Evolutionary conservation across 2,329 filamentous ascomycete species (phyloP), one percentile per base, ranked within the genome.

Genomic region (Ceratocystis papillata): DNA sequence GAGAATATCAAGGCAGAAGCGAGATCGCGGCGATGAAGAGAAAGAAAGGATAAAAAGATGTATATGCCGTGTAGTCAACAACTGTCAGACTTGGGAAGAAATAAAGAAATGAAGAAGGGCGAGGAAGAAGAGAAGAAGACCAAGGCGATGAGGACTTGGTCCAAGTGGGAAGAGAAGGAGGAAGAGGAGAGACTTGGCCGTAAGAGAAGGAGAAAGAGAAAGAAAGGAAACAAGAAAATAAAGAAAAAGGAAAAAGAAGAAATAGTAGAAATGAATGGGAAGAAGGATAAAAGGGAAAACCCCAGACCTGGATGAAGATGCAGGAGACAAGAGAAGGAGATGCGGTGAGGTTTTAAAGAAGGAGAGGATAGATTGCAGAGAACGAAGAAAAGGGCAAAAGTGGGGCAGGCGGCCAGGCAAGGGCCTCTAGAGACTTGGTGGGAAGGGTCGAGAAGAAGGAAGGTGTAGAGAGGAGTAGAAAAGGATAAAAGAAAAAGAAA

Each of bases 61-160:
- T 61, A 68, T 62, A 25, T 22, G 48, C 57, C 61, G 61, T 57
- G 62, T 50, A 55, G 65, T 48, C 48, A 67, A 50, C 64, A 67
- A 68, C 61, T 45, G 65, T 66, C 57, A 66, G 67, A 44, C 62
- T 66, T 65, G 67, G 60, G 53, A 63, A 65, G 30, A 63, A 61
- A 65, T 37, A 50, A 62, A 62, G 61, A 63, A 63, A 67, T 50
- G 45, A 65, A 59, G 55, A 63, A 65, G 33, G 62, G 48, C 57
- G 59, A 60, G 46, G 41, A 59, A 65, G 64, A 62, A 63, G 66
- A 61, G 57, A 22, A 63, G 64, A 63, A 33, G 64, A 53, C 41
- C 28, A 45, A 64, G 37, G 28, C 30, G 37, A 62, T 37, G 65
- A 66, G 57, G 55, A n/a, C 25, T 53, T 50, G 48, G 48, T 25